These are phyloP conservation scores for Nothopassalora personata DNA, from an alignment of 2,329 filamentous ascomycete genomes.

Conservation along the genomic window DNA sequence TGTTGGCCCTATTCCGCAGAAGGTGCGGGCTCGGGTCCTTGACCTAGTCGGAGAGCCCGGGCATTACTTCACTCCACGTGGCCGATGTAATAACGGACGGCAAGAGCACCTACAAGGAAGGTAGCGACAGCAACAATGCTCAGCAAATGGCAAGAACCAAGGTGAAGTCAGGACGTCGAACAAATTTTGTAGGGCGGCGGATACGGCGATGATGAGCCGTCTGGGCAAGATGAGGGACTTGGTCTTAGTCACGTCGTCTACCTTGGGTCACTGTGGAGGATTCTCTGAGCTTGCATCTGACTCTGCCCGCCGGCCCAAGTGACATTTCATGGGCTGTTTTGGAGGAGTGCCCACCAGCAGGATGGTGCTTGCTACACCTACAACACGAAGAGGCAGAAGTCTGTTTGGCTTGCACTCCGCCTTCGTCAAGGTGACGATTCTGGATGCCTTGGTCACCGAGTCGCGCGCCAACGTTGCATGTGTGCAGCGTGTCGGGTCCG, in stretches of 20 bases:
- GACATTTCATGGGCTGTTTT: neutral
- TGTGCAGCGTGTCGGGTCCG: neutral
- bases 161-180: neutral
- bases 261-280: neutral
- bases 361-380: neutral
- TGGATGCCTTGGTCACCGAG: neutral
- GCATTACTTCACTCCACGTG: neutral
- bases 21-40: slow-evolving; percentile 1
- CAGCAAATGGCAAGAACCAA: neutral
- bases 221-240: neutral
- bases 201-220: slow-evolving; percentile 1
- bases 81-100: neutral
- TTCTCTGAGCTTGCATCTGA: neutral
- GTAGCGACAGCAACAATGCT: neutral
- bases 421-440: neutral
- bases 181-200: neutral
- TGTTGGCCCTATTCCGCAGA: neutral
- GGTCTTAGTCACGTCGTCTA: neutral
- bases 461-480: neutral
- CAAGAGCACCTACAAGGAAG: neutral
- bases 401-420: neutral
- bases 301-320: neutral
- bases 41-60: neutral
- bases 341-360: neutral
- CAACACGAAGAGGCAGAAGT: no score